Conservation (phyloP, 352 stramenopile genomes). For the Plasmopara viticola region DNA sequence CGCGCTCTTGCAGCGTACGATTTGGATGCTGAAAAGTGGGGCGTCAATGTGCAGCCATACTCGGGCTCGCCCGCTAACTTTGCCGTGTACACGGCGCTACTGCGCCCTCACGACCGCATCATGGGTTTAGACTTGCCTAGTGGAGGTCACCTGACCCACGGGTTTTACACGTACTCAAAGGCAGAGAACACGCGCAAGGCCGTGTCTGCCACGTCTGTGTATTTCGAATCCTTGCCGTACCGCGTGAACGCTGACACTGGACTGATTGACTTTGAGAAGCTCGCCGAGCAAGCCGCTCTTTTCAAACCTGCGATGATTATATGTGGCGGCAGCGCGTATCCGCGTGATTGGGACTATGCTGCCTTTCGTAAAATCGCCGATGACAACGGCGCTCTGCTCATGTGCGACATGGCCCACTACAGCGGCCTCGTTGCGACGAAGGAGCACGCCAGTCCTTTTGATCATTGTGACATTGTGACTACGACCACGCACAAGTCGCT, state of each 20-base stretch:
- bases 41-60: conserved; percentile 98
- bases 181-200: conserved; percentile 95
- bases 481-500: conserved; percentile 99
- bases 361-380: conserved; percentile 97
- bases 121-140: conserved; percentile 98
- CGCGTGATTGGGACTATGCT: conserved; percentile 98
- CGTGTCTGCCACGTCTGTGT: conserved; percentile 99
- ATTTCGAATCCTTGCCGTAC: conserved; percentile 99
- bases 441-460: conserved; percentile 93
- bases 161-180: conserved; percentile 97
- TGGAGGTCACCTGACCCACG: conserved; percentile 98
- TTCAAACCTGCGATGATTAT: conserved; percentile 99
- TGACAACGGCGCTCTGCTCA: conserved; percentile 94
- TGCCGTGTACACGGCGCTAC: conserved; percentile 96
- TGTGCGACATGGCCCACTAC: conserved; percentile 99
- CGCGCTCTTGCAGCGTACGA: conserved; percentile 93
- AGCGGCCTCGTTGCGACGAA: conserved; percentile 95
- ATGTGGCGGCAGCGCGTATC: conserved; percentile 96
- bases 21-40: conserved; percentile 92
- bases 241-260: conserved; percentile 92
- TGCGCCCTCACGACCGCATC: conserved; percentile 98
- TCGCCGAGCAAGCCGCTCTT: conserved; percentile 90
- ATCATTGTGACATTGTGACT: conserved; percentile 98
- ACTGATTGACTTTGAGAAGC: conserved; percentile 96
- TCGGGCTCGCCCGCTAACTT: conserved; percentile 98